Conservation (phyloP, 352 stramenopile genomes). For the Plasmopara muralis region DNA sequence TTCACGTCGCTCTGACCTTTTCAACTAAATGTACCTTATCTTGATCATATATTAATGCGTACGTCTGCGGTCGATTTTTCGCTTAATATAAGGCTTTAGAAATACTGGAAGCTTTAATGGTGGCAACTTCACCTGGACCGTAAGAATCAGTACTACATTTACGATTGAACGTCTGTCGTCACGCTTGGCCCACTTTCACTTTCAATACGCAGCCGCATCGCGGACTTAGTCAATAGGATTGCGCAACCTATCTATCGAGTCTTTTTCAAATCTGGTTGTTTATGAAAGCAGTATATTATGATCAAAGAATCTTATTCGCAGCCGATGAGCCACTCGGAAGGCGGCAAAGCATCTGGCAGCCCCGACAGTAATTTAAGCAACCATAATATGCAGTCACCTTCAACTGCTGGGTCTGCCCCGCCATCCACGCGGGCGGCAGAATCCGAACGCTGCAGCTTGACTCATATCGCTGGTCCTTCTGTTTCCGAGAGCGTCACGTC, state of each 20-base stretch:
- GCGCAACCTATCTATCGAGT: neutral
- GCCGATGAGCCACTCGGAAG: slow-evolving; percentile 14
- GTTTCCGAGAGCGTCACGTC: slow-evolving; percentile 24
- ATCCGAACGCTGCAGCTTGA: slow-evolving; percentile 12
- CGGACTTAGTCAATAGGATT: neutral
- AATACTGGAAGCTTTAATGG: no score
- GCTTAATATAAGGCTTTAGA: no score
- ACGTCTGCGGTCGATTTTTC: no score
- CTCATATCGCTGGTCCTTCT: slow-evolving; percentile 8
- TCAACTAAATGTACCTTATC: no score
- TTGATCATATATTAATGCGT: no score
- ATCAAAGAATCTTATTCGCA: slow-evolving; percentile 13
- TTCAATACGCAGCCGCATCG: neutral
- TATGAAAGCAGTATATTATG: slow-evolving; percentile 26
- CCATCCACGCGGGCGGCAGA: slow-evolving; percentile 13
- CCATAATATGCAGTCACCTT: slow-evolving; percentile 15
- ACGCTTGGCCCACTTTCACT: neutral
- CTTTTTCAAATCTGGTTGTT: slow-evolving; percentile 3
- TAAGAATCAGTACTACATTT: neutral
- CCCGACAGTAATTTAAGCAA: slow-evolving; percentile 7
- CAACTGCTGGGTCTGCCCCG: slow-evolving; percentile 8
- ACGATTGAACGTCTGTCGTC: neutral
- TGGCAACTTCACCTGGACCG: neutral
- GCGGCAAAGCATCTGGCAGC: slow-evolving; percentile 18
- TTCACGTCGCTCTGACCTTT: no score